Base-by-base conservation (phyloP, 1,139 yeast genomes). In the Pichia sp. region DNA sequence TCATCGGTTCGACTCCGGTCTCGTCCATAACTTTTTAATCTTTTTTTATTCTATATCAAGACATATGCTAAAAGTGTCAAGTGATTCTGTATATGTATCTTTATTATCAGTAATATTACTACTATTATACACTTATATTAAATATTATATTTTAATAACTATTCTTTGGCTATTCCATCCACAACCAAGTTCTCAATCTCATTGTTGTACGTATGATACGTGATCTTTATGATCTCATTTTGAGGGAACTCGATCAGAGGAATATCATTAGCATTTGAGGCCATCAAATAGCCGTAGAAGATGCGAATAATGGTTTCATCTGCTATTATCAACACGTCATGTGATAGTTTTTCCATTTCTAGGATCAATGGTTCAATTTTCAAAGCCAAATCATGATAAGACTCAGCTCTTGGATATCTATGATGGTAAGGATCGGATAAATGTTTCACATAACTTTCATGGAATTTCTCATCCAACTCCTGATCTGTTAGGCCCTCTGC, bases 331-430 rank as follows among this genome's bases (percentile, higher is more conserved):
- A 93, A 75, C 32, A 95, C 80, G 69, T 90, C 97, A 30, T 95
- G 90, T 55, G 88, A 80, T 80, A 87, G 85, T 62, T 97, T 80
- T 69, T 92, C 99, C 84, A 93, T 85, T 70, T 92, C 98, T 69
- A 93, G 76, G 59, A 93, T 83, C 58, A 93, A 76, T 0, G 99
- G 97, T 70, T 95, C 99, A 71, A 95, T 82, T 62, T 96, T 84
- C 47, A 93, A 87, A 0, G 99, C 98, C 56, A 95, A 77, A 70
- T 93, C 99, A 70, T 93, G 99, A 68, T 90, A 93, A 54, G 95
- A 88, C 71, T 93, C 99, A 0, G 96, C 90, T 54, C 98, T 78
- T 7, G 97, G 90, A 68, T 82, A 93, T 57, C 99, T 77, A 69
- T 87, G 93, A 69, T 93, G 97, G 67, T 93, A 95, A 2, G 97